Percentiles rank a stretch among this genome's conserved stretches.
These are phyloP conservation scores for Lyophyllum shimeji DNA, from an alignment of 768 basidiomycete species.

Conservation along the genomic window DNA sequence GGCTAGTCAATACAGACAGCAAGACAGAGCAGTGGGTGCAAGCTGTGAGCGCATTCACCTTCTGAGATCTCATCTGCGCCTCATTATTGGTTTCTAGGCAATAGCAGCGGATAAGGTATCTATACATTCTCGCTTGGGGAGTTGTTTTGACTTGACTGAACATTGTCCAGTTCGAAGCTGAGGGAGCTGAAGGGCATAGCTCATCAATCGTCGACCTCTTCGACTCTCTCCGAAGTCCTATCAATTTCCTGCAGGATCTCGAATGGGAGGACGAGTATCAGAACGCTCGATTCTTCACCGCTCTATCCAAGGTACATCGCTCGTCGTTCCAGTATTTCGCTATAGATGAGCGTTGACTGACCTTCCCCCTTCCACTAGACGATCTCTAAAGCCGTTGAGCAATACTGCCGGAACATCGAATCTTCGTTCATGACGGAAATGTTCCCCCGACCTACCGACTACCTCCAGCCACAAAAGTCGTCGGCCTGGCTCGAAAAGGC, in stretches of 20 bases:
- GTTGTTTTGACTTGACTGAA: conserved; percentile 3
- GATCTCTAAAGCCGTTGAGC: conserved; percentile 87
- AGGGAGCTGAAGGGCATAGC: conserved; percentile 81
- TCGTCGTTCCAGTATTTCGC: neutral
- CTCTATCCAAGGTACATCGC: conserved; percentile 72
- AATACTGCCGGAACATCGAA: conserved; percentile 88
- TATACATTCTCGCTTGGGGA: neutral
- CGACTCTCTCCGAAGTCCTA: conserved; percentile 88
- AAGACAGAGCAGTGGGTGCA: conserved; percentile 96
- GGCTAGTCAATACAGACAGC: conserved; percentile 84
- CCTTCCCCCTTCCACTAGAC: conserved; percentile 48
- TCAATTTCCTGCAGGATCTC: conserved; percentile 83
- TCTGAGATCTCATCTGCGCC: neutral
- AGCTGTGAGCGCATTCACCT: conserved; percentile 57
- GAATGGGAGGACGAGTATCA: conserved; percentile 93
- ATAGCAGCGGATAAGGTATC: conserved; percentile 65
- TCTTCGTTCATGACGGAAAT: conserved; percentile 92
- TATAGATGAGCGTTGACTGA: neutral
- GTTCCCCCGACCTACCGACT: conserved; percentile 82
- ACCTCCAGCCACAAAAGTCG: conserved; percentile 80
- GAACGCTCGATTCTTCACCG: conserved; percentile 87
- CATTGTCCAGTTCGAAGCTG: conserved; percentile 63
- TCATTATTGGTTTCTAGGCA: conserved; percentile 40
- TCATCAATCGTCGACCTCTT: conserved; percentile 98
- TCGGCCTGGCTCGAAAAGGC: conserved; percentile 90